Percentiles rank a stretch among this genome's conserved stretches.
phyloP scores from a whole-genome alignment of 495 filamentous ascomycete species.

The Penicillium cinerascens region DNA sequence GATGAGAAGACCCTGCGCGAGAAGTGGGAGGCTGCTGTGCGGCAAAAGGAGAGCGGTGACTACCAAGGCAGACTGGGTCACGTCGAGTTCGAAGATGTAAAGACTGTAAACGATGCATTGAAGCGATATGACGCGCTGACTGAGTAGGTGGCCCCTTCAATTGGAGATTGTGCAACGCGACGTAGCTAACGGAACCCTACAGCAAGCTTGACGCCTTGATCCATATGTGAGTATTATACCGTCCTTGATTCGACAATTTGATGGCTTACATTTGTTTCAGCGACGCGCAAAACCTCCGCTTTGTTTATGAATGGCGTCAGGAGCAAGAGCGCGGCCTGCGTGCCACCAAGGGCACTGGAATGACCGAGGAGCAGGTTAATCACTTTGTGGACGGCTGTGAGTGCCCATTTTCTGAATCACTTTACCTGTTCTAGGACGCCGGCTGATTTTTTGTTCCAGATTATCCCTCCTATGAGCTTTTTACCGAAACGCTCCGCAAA shows the following conservation, averaged over 20 bases:
- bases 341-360: slow-evolving; percentile 62
- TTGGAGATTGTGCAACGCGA: neutral
- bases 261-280: slow-evolving; percentile 27
- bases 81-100: slow-evolving; percentile 63
- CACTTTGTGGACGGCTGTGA: slow-evolving; percentile 66
- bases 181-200: slow-evolving; percentile 12
- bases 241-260: neutral
- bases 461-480: slow-evolving; percentile 70
- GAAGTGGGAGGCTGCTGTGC: slow-evolving; percentile 55
- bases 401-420: slow-evolving; percentile 17
- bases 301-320: slow-evolving; percentile 83
- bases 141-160: slow-evolving; percentile 38
- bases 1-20: slow-evolving; percentile 47
- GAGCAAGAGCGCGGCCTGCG: slow-evolving; percentile 75
- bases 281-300: slow-evolving; percentile 71
- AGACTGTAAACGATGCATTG: slow-evolving; percentile 69
- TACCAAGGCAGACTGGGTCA: slow-evolving; percentile 50
- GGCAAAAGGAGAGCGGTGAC: slow-evolving; percentile 36
- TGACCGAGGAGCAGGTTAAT: slow-evolving; percentile 69
- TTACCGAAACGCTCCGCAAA: slow-evolving; percentile 59
- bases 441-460: slow-evolving; percentile 33
- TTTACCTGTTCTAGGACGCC: too few relatives aligned
- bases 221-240: slow-evolving; percentile 59
- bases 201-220: slow-evolving; percentile 75
- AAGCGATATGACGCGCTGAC: slow-evolving; percentile 69